Evolutionary conservation across 345 rosid species (phyloP).

Genomic region (Camelina neglecta): DNA sequence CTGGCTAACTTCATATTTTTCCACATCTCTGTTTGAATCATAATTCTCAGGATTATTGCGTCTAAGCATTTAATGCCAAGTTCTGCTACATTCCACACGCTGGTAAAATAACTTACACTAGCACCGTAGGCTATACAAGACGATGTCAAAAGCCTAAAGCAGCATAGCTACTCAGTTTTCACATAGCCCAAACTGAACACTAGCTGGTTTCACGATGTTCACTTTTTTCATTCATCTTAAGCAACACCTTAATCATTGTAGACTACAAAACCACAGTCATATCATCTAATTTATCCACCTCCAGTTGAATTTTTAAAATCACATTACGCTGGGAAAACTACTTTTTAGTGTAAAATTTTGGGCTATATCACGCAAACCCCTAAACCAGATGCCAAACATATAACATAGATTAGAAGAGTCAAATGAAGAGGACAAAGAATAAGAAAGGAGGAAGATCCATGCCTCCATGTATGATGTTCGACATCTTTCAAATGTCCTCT

Average conservation of each 20-base stretch:
- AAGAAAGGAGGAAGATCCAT: conserved; percentile 38
- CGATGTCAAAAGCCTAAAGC: conserved; percentile 17
- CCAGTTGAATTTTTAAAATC: not conserved
- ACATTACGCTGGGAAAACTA: conserved; percentile 14
- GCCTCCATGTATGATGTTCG: conserved; percentile 98
- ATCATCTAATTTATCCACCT: conserved; percentile 27
- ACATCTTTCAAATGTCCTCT: conserved; percentile 98
- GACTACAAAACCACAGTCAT: conserved; percentile 17
- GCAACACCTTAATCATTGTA: conserved; percentile 4
- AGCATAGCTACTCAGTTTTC: conserved; percentile 19
- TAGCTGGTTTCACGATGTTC: conserved; percentile 19
- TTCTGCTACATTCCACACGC: conserved; percentile 30
- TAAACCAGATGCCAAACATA: conserved; percentile 37
- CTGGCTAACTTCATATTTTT: conserved; percentile 17
- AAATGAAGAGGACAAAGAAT: conserved; percentile 26
- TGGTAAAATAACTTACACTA: conserved; percentile 26
- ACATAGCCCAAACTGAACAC: conserved; percentile 19
- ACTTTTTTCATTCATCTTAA: not conserved
- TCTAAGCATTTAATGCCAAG: conserved; percentile 30
- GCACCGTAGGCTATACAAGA: conserved; percentile 19
- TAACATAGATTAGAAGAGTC: conserved; percentile 25
- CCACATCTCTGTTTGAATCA: conserved; percentile 11
- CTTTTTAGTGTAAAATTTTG: conserved; percentile 16
- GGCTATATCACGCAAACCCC: conserved; percentile 27
- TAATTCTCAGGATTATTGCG: conserved; percentile 18